Evolutionary conservation across 2,329 filamentous ascomycete species (phyloP).

Genomic region (Colletotrichum karsti): DNA sequence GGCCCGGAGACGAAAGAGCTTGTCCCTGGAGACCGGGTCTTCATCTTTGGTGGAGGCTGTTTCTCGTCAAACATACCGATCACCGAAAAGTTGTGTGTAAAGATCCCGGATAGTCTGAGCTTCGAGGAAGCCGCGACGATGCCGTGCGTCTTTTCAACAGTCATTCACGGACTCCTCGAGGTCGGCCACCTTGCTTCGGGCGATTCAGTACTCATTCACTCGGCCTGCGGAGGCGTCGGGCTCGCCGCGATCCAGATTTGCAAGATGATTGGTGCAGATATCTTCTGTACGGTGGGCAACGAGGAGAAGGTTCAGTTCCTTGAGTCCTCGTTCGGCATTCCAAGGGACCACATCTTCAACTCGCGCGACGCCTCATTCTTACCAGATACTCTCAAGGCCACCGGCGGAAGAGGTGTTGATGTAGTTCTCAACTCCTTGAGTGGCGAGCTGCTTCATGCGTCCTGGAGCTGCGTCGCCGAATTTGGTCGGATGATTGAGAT

Average conservation of each 20-base stretch:
- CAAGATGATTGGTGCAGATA: constrained; percentile 39
- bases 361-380: constrained; percentile 39
- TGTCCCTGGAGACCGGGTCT: constrained; percentile 32
- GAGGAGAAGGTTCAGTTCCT: constrained; percentile 41
- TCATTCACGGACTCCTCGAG: constrained; percentile 40
- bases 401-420: constrained; percentile 37
- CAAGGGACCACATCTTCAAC: constrained; percentile 38
- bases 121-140: constrained; percentile 47
- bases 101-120: constrained; percentile 43
- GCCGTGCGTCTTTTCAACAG: constrained; percentile 44
- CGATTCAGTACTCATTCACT: constrained; percentile 38
- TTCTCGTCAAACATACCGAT: constrained; percentile 6
- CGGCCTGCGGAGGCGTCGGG: constrained; percentile 37
- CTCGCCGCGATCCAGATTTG: constrained; percentile 37
- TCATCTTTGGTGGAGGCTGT: not conserved
- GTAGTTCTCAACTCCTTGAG: constrained; percentile 45
- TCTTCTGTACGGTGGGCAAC: constrained; percentile 43
- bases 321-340: constrained; percentile 35
- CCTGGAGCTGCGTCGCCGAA: constrained; percentile 49
- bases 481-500: constrained; percentile 52
- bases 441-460: constrained; percentile 45
- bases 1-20: constrained; percentile 38
- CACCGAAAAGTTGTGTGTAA: constrained; percentile 27
- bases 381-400: constrained; percentile 32
- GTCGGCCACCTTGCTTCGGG: constrained; percentile 35